Evolutionary conservation across 2,329 filamentous ascomycete species (phyloP), one percentile per base, ranked within the genome.

Genomic region (Talaromyces verruculosus): DNA sequence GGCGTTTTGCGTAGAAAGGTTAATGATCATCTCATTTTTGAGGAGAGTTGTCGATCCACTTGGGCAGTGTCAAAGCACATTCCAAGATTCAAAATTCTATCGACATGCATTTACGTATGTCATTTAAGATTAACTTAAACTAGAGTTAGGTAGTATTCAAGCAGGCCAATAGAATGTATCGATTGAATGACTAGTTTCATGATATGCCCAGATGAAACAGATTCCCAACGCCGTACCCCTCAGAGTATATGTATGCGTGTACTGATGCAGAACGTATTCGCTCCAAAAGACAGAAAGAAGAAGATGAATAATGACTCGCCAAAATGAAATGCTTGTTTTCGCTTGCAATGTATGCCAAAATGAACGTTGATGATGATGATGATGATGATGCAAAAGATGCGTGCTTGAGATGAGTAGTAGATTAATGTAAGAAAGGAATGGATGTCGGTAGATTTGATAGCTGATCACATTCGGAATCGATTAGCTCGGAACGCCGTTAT

Each of bases 401-500:
- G 7, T 13, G 57, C 39, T 25, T 59, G 57, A 30, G 25, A 59
- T 59, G 35, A 59, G 35, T 28, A 25, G 61, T 47, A 51, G 8
- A 45, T 58, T 35, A 22, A 58, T 57, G 13, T 33, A 30, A 58
- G 15, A 63, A 35, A 25, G 45, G 5, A 53, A 61, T 19, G 30
- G 47, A 47, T 61, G 25, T 30, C 25, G 5, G 28, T 25, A 30
- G 17, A 35, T 15, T 2, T 8, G 30, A 5, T 13, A 35, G 47
- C 47, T n/a, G 63, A 65, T 68, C 47, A 71, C 53, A 55, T 30
- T 57, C 70, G 61, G n/a, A 70, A 68, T 61, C 74, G 70, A 17
- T 70, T 71, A 30, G 75, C 67, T 60, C 76, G 72, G 65, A 78
- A 77, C 47, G 76, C 76, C 49, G 74, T 72, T 3, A 78, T 69